Evolutionary conservation across 495 filamentous ascomycete species (phyloP).

Genomic region (Penicillium egyptiacum): DNA sequence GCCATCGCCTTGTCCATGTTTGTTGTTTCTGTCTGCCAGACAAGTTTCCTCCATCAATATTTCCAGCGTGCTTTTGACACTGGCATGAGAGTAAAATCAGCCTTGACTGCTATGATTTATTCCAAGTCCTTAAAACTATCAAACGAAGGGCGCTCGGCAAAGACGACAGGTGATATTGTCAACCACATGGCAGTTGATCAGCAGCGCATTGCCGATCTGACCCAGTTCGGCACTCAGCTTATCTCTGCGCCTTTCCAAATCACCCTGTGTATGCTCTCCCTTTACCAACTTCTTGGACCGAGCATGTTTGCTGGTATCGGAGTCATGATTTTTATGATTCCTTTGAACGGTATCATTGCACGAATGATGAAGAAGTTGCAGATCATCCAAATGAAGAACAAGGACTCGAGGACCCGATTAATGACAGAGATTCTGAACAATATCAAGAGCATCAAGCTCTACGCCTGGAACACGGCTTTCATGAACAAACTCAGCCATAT

Average conservation of each 20-base stretch:
- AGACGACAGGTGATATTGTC: constrained; percentile 97
- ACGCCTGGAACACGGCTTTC: constrained; percentile 95
- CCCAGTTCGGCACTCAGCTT: constrained; percentile 90
- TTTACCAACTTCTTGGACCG: constrained; percentile 89
- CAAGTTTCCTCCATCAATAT: constrained; percentile 82
- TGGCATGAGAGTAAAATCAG: constrained; percentile 93
- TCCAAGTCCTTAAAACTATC: constrained; percentile 85
- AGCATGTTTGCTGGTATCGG: constrained; percentile 97
- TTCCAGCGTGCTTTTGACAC: constrained; percentile 94
- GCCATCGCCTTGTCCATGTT: constrained; percentile 95
- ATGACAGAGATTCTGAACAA: constrained; percentile 99
- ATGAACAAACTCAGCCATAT: constrained; percentile 96
- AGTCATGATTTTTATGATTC: constrained; percentile 97
- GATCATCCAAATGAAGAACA: constrained; percentile 98
- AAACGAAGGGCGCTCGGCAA: constrained; percentile 85
- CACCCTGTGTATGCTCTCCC: constrained; percentile 85
- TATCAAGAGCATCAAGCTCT: constrained; percentile 99
- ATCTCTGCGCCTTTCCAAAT: constrained; percentile 99
- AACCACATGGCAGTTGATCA: constrained; percentile 99
- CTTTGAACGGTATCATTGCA: constrained; percentile 91
- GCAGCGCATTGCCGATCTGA: constrained; percentile 89
- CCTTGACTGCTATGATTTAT: constrained; percentile 88
- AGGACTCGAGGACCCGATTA: constrained; percentile 86
- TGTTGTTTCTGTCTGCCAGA: constrained; percentile 79
- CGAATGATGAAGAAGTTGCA: constrained; percentile 91